Conservation (phyloP, 1,139 yeast species). For the Protomyces lactucae-debilis region DNA sequence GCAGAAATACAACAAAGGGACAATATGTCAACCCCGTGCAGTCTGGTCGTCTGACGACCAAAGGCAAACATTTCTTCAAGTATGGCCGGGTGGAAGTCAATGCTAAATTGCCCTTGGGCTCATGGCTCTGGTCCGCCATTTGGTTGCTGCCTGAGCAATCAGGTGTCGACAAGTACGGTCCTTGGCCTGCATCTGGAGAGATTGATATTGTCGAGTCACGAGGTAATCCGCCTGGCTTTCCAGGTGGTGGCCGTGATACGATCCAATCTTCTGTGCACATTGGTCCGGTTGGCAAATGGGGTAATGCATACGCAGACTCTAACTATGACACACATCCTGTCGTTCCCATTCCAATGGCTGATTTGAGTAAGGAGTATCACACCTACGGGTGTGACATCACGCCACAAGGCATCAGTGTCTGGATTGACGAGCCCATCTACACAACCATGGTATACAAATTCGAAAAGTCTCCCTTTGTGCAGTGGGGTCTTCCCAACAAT, state of each 20-base stretch:
- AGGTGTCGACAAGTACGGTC: slow-evolving; percentile 27
- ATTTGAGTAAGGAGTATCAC: slow-evolving; percentile 26
- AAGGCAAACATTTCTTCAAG: slow-evolving; percentile 24
- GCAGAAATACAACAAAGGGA: slow-evolving; percentile 24
- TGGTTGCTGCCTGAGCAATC: slow-evolving; percentile 32
- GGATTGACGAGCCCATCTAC: slow-evolving; percentile 31
- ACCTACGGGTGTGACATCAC: slow-evolving; percentile 32
- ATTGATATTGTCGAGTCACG: slow-evolving; percentile 32
- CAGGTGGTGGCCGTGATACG: slow-evolving; percentile 22
- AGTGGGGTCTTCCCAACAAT: slow-evolving; percentile 26
- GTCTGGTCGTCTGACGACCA: slow-evolving; percentile 31
- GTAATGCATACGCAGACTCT: background rate
- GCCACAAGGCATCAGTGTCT: slow-evolving; percentile 29
- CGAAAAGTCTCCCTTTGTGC: slow-evolving; percentile 23
- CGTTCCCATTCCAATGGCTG: slow-evolving; percentile 7
- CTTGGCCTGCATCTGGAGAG: slow-evolving; percentile 33
- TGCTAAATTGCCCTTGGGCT: slow-evolving; percentile 31
- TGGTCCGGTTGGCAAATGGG: background rate
- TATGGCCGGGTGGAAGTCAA: slow-evolving; percentile 31
- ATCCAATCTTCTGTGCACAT: slow-evolving; percentile 3
- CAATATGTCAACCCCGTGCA: slow-evolving; percentile 31
- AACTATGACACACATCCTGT: slow-evolving; percentile 2
- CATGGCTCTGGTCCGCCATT: slow-evolving; percentile 33
- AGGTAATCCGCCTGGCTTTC: slow-evolving; percentile 29
- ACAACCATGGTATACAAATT: slow-evolving; percentile 29